phyloP scores from a whole-genome alignment of 305 asterid species.

The Fraxinus ornus region DNA sequence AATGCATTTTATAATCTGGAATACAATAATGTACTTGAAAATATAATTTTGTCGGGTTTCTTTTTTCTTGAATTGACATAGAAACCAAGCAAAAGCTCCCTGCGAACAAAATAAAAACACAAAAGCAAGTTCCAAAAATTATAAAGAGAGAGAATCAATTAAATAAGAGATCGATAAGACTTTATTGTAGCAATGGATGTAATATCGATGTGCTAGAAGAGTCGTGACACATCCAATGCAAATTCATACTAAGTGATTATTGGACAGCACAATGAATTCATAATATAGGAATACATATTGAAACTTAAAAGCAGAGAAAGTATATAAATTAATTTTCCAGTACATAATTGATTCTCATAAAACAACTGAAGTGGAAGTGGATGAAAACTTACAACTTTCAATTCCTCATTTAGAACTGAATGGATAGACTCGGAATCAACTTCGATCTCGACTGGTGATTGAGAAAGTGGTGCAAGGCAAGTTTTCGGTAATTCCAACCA shows the following conservation, averaged over 20 bases:
- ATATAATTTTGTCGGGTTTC: too few relatives aligned
- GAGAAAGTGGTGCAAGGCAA: constrained; percentile 58
- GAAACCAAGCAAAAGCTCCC: too few relatives aligned
- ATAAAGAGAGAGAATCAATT: too few relatives aligned
- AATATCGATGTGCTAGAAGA: too few relatives aligned
- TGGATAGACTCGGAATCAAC: constrained; percentile 40
- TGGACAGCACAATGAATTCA: constrained; percentile 18
- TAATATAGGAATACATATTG: not conserved
- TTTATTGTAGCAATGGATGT: too few relatives aligned
- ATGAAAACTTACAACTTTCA: constrained; percentile 61
- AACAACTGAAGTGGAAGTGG: constrained; percentile 7
- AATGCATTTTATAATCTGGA: too few relatives aligned
- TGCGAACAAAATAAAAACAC: too few relatives aligned
- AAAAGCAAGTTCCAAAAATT: too few relatives aligned
- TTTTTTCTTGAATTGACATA: too few relatives aligned
- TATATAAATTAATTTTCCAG: constrained; percentile 8
- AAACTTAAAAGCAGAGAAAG: constrained; percentile 3
- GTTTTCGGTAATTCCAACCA: constrained; percentile 89
- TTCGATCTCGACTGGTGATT: constrained; percentile 32
- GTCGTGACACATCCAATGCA: not conserved
- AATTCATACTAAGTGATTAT: constrained; percentile 30
- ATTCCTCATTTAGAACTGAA: constrained; percentile 64
- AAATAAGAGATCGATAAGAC: too few relatives aligned
- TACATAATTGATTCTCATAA: not conserved
- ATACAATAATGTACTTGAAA: too few relatives aligned